Percentiles rank a stretch among this genome's conserved stretches.
Evolutionary conservation across 352 stramenopile genomes (phyloP).

Genomic region (Pythium grandisporangium): DNA sequence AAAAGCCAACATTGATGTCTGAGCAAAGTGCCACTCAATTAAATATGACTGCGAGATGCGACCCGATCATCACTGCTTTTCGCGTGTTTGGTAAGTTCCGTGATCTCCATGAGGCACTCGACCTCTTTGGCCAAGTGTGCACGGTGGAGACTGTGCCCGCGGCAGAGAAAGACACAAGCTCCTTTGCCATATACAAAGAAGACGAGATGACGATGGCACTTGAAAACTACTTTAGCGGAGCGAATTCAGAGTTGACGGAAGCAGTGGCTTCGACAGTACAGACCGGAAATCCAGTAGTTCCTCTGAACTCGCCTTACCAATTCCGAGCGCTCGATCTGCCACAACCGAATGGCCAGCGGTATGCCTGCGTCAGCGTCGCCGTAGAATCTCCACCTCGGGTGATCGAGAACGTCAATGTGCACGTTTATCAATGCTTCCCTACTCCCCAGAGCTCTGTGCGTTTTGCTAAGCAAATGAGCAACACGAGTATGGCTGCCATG

Average conservation of each 20-base stretch:
- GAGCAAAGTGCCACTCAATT: too few species aligned
- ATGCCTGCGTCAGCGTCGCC: conserved; percentile 52
- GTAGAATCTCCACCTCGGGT: conserved; percentile 16
- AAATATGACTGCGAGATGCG: too few species aligned
- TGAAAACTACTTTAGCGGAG: conserved; percentile 39
- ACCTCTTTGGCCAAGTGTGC: conserved; percentile 65
- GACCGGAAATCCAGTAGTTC: too few species aligned
- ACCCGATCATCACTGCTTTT: conserved; percentile 21
- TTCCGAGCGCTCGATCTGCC: conserved; percentile 37
- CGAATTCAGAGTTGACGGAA: neutral
- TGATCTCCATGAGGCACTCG: conserved; percentile 40
- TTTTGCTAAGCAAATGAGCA: conserved; percentile 49
- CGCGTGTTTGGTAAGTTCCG: conserved; percentile 70
- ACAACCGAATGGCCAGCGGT: conserved; percentile 58
- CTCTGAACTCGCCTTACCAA: conserved; percentile 12
- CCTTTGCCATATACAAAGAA: conserved; percentile 76
- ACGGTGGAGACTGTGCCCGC: conserved; percentile 27
- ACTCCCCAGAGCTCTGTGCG: conserved; percentile 69
- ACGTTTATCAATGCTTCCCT: conserved; percentile 78
- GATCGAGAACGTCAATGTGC: conserved; percentile 46
- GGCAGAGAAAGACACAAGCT: conserved; percentile 27
- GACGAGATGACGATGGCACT: conserved; percentile 74
- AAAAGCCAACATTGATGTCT: too few species aligned
- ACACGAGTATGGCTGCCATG: conserved; percentile 29
- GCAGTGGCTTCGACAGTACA: too few species aligned